These are phyloP conservation scores for Tuber melanosporum DNA, from an alignment of 495 filamentous ascomycete species.

Conservation along the genomic window DNA sequence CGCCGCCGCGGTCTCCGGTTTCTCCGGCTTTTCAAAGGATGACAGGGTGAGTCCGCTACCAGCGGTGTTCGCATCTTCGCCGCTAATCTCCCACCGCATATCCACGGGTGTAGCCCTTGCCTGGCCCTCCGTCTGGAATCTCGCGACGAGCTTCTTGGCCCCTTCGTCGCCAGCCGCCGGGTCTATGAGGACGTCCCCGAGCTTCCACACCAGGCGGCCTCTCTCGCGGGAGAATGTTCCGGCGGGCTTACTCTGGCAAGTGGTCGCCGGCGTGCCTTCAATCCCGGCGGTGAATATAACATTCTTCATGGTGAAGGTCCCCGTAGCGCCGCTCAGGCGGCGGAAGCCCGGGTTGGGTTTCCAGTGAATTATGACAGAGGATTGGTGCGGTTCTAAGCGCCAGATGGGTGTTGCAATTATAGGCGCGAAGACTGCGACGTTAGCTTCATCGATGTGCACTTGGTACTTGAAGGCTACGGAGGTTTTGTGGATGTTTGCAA, in stretches of 20 bases:
- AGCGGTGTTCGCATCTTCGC: slow-evolving; percentile 47
- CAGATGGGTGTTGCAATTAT: slow-evolving; percentile 72
- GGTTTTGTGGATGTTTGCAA: slow-evolving; percentile 63
- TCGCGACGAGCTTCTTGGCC: slow-evolving; percentile 40
- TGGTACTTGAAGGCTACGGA: slow-evolving; percentile 91
- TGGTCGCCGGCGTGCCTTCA: slow-evolving; percentile 58
- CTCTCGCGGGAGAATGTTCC: slow-evolving; percentile 81
- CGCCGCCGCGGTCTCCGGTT: slow-evolving; percentile 20
- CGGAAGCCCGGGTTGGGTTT: slow-evolving; percentile 69
- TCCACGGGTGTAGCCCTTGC: slow-evolving; percentile 64
- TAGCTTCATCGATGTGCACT: slow-evolving; percentile 65
- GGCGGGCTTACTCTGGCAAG: slow-evolving; percentile 65
- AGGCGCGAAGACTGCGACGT: slow-evolving; percentile 62
- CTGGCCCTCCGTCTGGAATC: slow-evolving; percentile 62
- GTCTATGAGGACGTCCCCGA: slow-evolving; percentile 71
- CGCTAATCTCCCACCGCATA: slow-evolving; percentile 37
- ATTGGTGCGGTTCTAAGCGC: slow-evolving; percentile 74
- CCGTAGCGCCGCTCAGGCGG: slow-evolving; percentile 39
- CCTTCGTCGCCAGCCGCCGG: slow-evolving; percentile 51
- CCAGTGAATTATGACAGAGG: slow-evolving; percentile 77
- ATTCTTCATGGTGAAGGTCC: slow-evolving; percentile 64
- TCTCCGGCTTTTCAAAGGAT: slow-evolving; percentile 45
- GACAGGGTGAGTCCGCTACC: slow-evolving; percentile 60
- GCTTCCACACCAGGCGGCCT: slow-evolving; percentile 78
- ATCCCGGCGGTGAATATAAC: slow-evolving; percentile 74